These are phyloP conservation scores for Eimeria praecox DNA, from an alignment of 169 alveolate species.

Conservation along the genomic window DNA sequence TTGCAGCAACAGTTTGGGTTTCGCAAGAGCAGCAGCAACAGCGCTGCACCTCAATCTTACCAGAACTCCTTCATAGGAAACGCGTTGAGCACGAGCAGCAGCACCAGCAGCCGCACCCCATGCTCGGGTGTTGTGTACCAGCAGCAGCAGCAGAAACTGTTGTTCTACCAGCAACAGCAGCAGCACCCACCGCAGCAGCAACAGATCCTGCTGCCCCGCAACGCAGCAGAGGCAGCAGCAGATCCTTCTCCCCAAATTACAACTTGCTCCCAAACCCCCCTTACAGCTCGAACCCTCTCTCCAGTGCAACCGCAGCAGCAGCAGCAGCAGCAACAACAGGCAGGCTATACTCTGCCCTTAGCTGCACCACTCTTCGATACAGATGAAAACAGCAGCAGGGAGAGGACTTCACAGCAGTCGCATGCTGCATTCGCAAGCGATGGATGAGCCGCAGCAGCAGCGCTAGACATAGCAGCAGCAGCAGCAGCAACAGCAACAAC, in stretches of 20 bases:
- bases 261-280: slow-evolving; percentile 18
- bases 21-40: slow-evolving; percentile 46
- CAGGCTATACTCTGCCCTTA: slow-evolving; percentile 13
- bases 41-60: background rate
- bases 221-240: background rate
- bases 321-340: background rate
- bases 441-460: background rate
- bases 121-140: slow-evolving; percentile 19
- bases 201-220: background rate
- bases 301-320: slow-evolving; percentile 32
- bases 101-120: background rate
- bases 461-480: background rate
- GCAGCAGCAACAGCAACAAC: slow-evolving; percentile 19
- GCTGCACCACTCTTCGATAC: slow-evolving; percentile 30
- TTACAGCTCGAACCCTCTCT: slow-evolving; percentile 38
- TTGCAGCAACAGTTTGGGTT: slow-evolving; percentile 5
- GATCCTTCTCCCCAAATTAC: slow-evolving; percentile 32
- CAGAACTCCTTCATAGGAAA: background rate
- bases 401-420: slow-evolving; percentile 1
- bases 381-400: slow-evolving; percentile 19
- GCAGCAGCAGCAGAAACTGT: background rate
- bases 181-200: slow-evolving; percentile 30
- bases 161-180: background rate
- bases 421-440: background rate
- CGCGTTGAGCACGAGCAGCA: background rate